These are phyloP conservation scores for Rubus parviflorus DNA, from an alignment of 306 rosid species.

Conservation along the genomic window DNA sequence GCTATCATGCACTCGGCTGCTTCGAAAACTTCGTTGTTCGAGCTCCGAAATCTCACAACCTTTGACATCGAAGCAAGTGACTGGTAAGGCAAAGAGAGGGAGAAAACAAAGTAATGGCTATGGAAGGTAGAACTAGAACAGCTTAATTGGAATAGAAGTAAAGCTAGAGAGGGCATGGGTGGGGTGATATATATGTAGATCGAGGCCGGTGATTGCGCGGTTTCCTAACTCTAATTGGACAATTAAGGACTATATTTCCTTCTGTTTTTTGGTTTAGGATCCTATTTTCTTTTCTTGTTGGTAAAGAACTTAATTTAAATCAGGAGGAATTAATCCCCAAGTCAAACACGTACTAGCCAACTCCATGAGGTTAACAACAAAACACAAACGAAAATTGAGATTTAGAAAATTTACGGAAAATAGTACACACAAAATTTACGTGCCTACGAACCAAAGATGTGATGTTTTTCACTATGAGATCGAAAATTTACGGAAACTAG, in stretches of 20 bases:
- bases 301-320: neutral
- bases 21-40: neutral
- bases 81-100: neutral
- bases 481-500: no score
- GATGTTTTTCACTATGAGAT: no score
- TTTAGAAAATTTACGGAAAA: no score
- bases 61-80: neutral
- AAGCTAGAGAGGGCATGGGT: neutral
- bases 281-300: slow-evolving; percentile 1
- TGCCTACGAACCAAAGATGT: no score
- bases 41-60: neutral
- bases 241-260: neutral
- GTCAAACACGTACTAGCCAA: neutral
- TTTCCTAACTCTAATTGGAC: neutral
- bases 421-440: no score
- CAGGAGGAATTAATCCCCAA: neutral
- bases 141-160: neutral
- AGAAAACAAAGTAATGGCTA: neutral
- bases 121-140: neutral
- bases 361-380: neutral
- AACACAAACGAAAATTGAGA: neutral
- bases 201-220: neutral
- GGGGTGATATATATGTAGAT: neutral
- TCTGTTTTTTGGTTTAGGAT: neutral
- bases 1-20: neutral